Percentiles rank a stretch among this genome's conserved stretches.
Evolutionary conservation across 139 green algal species (phyloP).

Genomic region (Chlorella sp.): DNA sequence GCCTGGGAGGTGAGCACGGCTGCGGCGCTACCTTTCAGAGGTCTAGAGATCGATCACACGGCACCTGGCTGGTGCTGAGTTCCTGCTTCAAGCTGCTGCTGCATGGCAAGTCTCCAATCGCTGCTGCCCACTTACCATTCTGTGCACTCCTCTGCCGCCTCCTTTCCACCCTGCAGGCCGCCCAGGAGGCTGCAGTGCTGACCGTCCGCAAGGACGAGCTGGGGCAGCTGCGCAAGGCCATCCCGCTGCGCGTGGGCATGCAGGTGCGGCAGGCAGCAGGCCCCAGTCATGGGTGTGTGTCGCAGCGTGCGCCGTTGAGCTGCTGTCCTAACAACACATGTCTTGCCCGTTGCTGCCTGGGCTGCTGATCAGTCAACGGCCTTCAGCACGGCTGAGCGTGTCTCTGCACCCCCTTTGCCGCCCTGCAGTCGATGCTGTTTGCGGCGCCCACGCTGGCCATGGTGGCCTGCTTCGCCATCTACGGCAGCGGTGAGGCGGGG

Average conservation of each 20-base stretch:
- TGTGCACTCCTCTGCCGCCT: neutral
- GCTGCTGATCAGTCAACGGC: too few species aligned
- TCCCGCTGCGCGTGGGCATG: constrained; percentile 72
- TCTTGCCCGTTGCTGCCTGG: too few species aligned
- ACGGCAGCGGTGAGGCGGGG: constrained; percentile 51
- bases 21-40: too few species aligned
- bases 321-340: too few species aligned
- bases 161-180: neutral
- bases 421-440: constrained; percentile 73
- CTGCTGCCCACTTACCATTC: neutral
- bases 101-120: neutral
- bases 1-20: constrained; percentile 81
- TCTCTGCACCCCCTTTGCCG: too few species aligned
- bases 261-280: too few species aligned
- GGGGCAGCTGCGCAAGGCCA: constrained; percentile 60
- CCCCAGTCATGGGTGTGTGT: too few species aligned
- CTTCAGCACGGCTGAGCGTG: too few species aligned
- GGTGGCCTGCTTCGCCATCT: constrained; percentile 86
- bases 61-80: too few species aligned
- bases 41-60: too few species aligned
- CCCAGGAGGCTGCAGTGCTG: constrained; percentile 61
- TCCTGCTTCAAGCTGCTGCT: too few species aligned
- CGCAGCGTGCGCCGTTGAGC: too few species aligned
- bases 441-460: constrained; percentile 78
- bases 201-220: constrained; percentile 71